A percentile compares a stretch with the other conserved stretches of the same genome.
Conservation (phyloP, 106 monocot species). For the Ottelia alismoides region DNA sequence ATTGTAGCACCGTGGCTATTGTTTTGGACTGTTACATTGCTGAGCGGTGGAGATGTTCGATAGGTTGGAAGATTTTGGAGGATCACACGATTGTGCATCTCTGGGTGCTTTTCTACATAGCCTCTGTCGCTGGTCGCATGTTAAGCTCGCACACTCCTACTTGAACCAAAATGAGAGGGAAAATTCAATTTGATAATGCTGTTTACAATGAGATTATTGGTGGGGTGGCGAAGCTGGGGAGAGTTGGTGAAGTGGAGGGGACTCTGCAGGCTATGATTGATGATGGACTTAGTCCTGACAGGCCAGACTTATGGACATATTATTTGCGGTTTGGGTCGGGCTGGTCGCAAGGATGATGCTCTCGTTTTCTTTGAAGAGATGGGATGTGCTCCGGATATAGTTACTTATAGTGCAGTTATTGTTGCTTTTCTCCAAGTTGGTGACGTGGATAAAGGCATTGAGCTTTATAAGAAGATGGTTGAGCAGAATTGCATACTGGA, state of each 20-base stretch:
- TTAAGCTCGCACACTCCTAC: constrained; percentile 38
- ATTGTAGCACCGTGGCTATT: constrained; percentile 40
- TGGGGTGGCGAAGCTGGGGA: constrained; percentile 76
- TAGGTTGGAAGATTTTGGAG: constrained; percentile 48
- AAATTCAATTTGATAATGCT: constrained; percentile 23
- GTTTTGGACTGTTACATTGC: constrained; percentile 49
- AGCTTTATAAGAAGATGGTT: constrained; percentile 52
- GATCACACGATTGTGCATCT: constrained; percentile 15
- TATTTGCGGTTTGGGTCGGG: constrained; percentile 62
- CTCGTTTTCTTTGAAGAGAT: constrained; percentile 44
- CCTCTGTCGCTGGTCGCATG: constrained; percentile 63
- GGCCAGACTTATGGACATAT: constrained; percentile 26
- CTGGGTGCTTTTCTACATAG: constrained; percentile 43
- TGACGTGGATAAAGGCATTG: constrained; percentile 47
- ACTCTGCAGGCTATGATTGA: constrained; percentile 33
- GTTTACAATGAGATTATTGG: constrained; percentile 63
- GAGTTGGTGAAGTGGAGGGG: constrained; percentile 49
- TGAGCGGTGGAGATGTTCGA: constrained; percentile 49
- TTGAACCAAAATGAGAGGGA: constrained; percentile 45
- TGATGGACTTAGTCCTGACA: constrained; percentile 55
- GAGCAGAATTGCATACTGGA: constrained; percentile 33
- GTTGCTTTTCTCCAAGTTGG: constrained; percentile 41
- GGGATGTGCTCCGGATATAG: constrained; percentile 32
- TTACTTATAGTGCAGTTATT: constrained; percentile 62
- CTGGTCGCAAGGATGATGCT: constrained; percentile 37